A percentile compares a stretch with the other conserved stretches of the same genome.
These are phyloP conservation scores for Penicillium freii DNA, from an alignment of 2,329 filamentous ascomycete genomes.

Conservation along the genomic window DNA sequence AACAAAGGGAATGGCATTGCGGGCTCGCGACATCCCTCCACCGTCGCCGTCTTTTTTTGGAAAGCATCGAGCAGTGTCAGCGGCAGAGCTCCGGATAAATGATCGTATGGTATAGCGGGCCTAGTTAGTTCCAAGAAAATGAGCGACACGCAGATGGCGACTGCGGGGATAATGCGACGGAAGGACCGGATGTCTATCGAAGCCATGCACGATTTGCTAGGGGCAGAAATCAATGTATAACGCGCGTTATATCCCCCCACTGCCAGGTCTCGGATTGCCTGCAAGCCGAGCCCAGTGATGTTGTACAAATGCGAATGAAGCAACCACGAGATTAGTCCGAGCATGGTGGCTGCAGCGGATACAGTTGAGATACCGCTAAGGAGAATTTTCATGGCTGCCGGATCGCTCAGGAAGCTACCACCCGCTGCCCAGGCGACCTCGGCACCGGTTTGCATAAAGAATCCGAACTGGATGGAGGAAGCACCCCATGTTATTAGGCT, in stretches of 20 bases:
- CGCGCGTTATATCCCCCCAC: slow-evolving; percentile 16
- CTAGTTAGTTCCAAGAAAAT: slow-evolving; percentile 30
- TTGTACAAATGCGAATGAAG: slow-evolving; percentile 32
- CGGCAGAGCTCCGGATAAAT: slow-evolving; percentile 38
- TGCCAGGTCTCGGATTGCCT: slow-evolving; percentile 21
- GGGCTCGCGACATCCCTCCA: slow-evolving; percentile 26
- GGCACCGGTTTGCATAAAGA: slow-evolving; percentile 42
- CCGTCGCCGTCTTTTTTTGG: slow-evolving; percentile 19
- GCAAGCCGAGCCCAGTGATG: slow-evolving; percentile 23
- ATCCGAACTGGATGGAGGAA: slow-evolving; percentile 38
- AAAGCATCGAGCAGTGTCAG: slow-evolving; percentile 36
- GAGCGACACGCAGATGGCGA: slow-evolving; percentile 26
- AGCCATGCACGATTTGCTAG: slow-evolving; percentile 20
- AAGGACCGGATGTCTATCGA: slow-evolving; percentile 19
- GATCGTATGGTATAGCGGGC: slow-evolving; percentile 37
- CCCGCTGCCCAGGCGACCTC: slow-evolving; percentile 42
- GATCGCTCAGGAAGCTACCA: slow-evolving; percentile 36
- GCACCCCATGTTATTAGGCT: slow-evolving; percentile 34
- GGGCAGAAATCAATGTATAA: slow-evolving; percentile 19
- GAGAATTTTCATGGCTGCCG: slow-evolving; percentile 39
- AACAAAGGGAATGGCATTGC: slow-evolving; percentile 29
- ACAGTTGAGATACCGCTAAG: slow-evolving; percentile 36
- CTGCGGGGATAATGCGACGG: slow-evolving; percentile 19
- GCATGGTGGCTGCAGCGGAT: slow-evolving; percentile 24
- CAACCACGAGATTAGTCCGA: slow-evolving; percentile 31